Percentiles rank a stretch among this genome's conserved stretches.
These are phyloP conservation scores for Leishmania turanica DNA, from an alignment of 208 protist species.

Conservation along the genomic window DNA sequence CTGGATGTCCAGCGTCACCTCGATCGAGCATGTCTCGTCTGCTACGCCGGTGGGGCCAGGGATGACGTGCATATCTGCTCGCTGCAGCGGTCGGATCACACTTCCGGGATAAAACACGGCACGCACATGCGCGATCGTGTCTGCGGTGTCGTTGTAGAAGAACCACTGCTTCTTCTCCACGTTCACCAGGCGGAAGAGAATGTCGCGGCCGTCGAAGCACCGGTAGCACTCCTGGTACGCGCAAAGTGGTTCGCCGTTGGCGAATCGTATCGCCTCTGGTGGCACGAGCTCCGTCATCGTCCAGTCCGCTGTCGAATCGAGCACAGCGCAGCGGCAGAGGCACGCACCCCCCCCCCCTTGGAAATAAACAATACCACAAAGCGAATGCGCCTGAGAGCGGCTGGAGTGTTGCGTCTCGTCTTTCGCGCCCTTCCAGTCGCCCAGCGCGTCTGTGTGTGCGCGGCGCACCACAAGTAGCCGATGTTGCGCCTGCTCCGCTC, in stretches of 20 bases:
- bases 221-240: constrained; percentile 53
- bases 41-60: constrained; percentile 11
- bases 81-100: constrained; percentile 45
- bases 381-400: background rate
- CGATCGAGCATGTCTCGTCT: constrained; percentile 38
- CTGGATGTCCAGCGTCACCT: constrained; percentile 70
- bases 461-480: background rate
- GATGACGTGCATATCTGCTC: constrained; percentile 19
- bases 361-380: background rate
- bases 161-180: constrained; percentile 46
- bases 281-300: constrained; percentile 48
- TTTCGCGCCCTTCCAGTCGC: background rate
- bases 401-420: background rate
- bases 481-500: background rate
- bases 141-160: constrained; percentile 82
- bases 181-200: constrained; percentile 75
- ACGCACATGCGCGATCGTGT: constrained; percentile 42
- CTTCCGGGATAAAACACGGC: constrained; percentile 40
- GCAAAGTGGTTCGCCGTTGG: constrained; percentile 43
- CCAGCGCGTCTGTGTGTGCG: background rate
- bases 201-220: constrained; percentile 67
- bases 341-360: background rate
- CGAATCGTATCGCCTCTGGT: constrained; percentile 26
- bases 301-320: background rate
- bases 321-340: background rate